Evolutionary conservation across 2,329 filamentous ascomycete genomes (phyloP), one percentile per base, ranked within the genome.

Genomic region (Calonectria ilicicola): DNA sequence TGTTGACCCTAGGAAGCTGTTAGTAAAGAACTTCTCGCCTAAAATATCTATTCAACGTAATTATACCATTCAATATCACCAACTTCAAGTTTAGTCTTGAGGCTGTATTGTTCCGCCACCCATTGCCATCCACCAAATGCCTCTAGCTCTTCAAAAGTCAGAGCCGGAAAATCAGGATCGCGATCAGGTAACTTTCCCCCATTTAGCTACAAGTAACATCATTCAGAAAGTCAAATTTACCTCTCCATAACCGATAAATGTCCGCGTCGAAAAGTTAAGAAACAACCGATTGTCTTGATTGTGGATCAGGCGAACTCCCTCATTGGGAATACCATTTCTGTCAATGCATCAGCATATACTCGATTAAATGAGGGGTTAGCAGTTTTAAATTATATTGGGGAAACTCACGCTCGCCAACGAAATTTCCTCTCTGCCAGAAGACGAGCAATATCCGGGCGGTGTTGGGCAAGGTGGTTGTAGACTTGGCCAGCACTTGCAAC

Each of bases 91-190:
- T 65, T 4, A 12, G 63, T 65, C 15, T 51, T 53, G 29, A 65
- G 46, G 14, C 63, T 65, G 46, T 65, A 53, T 19, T 65, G 63
- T 3, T 65, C 63, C 21, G 63, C 63, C 14, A 65, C 63, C 63
- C 63, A 65, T n/a, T 65, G 63, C 63, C 63, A 65, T 2, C 63
- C 63, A 27, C 63, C 63, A 44, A 65, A 65, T 40, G 46, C 63
- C 35, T 65, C 63, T 17, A 23, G 46, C 23, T 65, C 63, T 15
- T 65, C 63, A 17, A 32, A 4, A 27, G 46, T 53, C 32, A 65
- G 32, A 29, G 32, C n/a, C 19, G 35, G 46, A 38, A n/a, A 65
- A 27, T 65, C 32, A 0, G 56, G 35, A 42, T 62, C 56, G 17
- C 56, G 56, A 2, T 51, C 29, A 15, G 62, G 44, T 10, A 65